phyloP scores from a whole-genome alignment of 2,329 filamentous ascomycete species.

The Paecilomyces niveus region DNA sequence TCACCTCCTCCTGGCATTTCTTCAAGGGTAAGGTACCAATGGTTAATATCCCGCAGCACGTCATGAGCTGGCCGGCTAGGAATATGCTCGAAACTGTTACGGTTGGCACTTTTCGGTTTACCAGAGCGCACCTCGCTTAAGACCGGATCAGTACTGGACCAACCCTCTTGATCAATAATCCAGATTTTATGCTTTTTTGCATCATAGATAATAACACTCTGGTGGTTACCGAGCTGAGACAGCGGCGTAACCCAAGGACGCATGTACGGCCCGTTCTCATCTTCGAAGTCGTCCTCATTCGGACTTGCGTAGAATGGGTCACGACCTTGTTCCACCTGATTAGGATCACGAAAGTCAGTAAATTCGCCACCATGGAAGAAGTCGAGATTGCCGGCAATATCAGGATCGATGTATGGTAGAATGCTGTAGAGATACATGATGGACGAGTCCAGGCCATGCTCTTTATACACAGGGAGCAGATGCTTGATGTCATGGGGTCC shows the following conservation, averaged over 20 bases:
- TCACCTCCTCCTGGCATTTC: constrained; percentile 6
- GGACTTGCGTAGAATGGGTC: background rate
- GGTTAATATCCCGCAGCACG: constrained; percentile 11
- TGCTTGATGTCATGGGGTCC: constrained; percentile 5
- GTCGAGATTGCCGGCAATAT: background rate
- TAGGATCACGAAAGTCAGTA: background rate
- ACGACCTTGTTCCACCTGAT: background rate
- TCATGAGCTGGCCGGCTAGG: constrained; percentile 9
- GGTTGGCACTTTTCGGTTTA: constrained; percentile 2
- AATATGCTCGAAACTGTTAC: constrained; percentile 8
- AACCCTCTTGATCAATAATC: constrained; percentile 8
- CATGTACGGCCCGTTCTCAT: constrained; percentile 16
- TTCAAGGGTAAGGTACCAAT: constrained; percentile 8
- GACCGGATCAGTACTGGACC: constrained; percentile 5
- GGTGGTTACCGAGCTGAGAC: constrained; percentile 17
- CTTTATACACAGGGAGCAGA: constrained; percentile 8
- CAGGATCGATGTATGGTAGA: constrained; percentile 10
- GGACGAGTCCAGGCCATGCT: constrained; percentile 1
- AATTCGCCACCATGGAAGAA: background rate
- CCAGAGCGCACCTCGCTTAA: background rate
- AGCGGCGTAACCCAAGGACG: constrained; percentile 23
- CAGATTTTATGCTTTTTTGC: constrained; percentile 17
- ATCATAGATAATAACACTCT: constrained; percentile 19
- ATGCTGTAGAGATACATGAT: constrained; percentile 9
- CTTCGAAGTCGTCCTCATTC: constrained; percentile 3